Conservation (phyloP, 805 yeast genomes). For the Priceomyces carsonii region DNA sequence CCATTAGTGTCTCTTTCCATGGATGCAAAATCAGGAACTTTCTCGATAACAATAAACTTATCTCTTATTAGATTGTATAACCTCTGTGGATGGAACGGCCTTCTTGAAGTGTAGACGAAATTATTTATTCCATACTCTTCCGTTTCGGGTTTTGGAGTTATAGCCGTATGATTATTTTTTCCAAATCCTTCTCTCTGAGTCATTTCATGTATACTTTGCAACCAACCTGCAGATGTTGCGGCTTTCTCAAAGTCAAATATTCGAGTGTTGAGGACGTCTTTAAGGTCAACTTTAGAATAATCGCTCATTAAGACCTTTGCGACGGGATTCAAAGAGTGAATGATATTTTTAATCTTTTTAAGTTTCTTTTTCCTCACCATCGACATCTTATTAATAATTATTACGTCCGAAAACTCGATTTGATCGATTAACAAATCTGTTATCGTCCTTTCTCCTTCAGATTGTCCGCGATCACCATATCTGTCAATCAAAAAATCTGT, state of each 20-base stretch:
- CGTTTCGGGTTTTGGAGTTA: constrained; percentile 46
- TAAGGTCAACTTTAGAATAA: constrained; percentile 37
- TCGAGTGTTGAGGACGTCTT: constrained; percentile 36
- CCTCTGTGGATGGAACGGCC: constrained; percentile 48
- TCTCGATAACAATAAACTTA: constrained; percentile 32
- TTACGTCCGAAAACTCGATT: constrained; percentile 47
- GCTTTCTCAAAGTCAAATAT: constrained; percentile 43
- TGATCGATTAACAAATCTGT: constrained; percentile 49
- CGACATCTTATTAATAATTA: constrained; percentile 41
- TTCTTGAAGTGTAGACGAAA: constrained; percentile 41
- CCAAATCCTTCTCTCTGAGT: constrained; percentile 32
- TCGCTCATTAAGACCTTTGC: constrained; percentile 39
- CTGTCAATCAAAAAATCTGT: constrained; percentile 43
- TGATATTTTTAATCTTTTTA: constrained; percentile 29
- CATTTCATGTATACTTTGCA: constrained; percentile 42
- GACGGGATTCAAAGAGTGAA: constrained; percentile 40
- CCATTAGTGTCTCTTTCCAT: constrained; percentile 20
- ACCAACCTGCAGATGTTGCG: constrained; percentile 46
- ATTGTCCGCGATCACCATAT: constrained; percentile 39
- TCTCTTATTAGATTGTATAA: constrained; percentile 34
- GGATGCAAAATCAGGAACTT: not conserved
- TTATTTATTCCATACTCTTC: constrained; percentile 48
- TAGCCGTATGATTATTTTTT: constrained; percentile 8
- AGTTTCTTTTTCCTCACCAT: constrained; percentile 24
- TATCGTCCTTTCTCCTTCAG: constrained; percentile 44